These are phyloP conservation scores for Cordyceps cateniannulata DNA, from an alignment of 2,329 filamentous ascomycete genomes.

Conservation along the genomic window DNA sequence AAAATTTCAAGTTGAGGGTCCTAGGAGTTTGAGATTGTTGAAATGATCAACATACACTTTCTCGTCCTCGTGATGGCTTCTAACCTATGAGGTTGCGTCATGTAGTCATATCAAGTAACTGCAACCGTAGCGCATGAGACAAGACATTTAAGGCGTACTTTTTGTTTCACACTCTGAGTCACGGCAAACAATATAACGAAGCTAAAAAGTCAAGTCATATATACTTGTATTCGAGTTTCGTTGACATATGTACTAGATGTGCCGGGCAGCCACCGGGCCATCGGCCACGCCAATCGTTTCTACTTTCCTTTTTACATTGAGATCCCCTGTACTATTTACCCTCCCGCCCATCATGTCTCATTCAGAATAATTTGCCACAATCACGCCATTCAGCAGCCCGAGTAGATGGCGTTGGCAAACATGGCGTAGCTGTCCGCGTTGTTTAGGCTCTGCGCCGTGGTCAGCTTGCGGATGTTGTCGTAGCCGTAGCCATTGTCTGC, in stretches of 20 bases:
- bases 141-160: not conserved
- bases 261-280: not conserved
- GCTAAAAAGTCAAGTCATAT: not conserved
- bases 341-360: slow-evolving; percentile 1
- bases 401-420: slow-evolving; percentile 15
- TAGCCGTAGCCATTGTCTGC: slow-evolving; percentile 15
- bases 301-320: not conserved
- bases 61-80: too few relatives aligned
- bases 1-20: too few relatives aligned
- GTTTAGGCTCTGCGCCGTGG: slow-evolving; percentile 14
- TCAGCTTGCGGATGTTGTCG: slow-evolving; percentile 12
- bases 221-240: not conserved
- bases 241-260: not conserved
- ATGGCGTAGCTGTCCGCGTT: slow-evolving; percentile 17
- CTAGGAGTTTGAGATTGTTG: too few relatives aligned
- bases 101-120: too few relatives aligned
- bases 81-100: too few relatives aligned
- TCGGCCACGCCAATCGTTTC: not conserved
- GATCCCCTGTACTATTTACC: too few relatives aligned
- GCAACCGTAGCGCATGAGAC: not conserved
- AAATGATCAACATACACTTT: too few relatives aligned
- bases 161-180: not conserved
- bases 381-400: slow-evolving; percentile 9
- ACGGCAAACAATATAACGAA: not conserved
- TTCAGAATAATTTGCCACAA: not conserved